A percentile compares a stretch with the other conserved stretches of the same genome.
These are phyloP conservation scores for Albophoma yamanashiensis DNA, from an alignment of 2,329 filamentous ascomycete species.

Conservation along the genomic window DNA sequence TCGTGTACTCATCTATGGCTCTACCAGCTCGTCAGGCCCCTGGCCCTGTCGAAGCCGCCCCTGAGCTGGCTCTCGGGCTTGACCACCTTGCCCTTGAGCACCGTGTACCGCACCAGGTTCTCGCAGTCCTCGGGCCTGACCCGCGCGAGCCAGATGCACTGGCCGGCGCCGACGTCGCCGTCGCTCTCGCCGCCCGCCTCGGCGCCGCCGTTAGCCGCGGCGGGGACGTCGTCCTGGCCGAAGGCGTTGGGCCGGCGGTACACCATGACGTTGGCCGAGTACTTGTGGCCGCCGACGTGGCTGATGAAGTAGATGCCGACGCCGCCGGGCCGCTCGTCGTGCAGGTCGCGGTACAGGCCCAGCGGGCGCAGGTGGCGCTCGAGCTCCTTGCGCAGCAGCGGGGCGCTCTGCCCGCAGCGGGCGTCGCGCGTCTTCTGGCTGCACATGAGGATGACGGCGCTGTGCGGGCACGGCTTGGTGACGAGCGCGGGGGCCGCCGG, in stretches of 20 bases:
- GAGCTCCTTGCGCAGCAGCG: constrained; percentile 77
- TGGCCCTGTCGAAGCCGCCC: constrained; percentile 80
- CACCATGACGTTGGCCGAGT: constrained; percentile 86
- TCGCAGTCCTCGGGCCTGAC: constrained; percentile 84
- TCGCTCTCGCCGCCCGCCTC: constrained; percentile 2
- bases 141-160: constrained; percentile 88
- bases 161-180: constrained; percentile 51
- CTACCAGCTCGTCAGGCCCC: constrained; percentile 79
- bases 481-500: constrained; percentile 20
- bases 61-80: constrained; percentile 79
- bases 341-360: constrained; percentile 74
- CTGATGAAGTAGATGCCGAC: constrained; percentile 95
- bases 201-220: constrained; percentile 11
- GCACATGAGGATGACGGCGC: constrained; percentile 82
- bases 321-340: constrained; percentile 82
- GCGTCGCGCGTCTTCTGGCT: constrained; percentile 91
- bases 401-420: constrained; percentile 87
- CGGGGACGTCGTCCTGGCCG: constrained; percentile 32
- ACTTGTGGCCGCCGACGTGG: constrained; percentile 95
- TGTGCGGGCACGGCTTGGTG: constrained; percentile 58
- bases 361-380: constrained; percentile 79
- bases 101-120: constrained; percentile 79
- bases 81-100: constrained; percentile 87
- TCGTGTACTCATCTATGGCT: neutral
- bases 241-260: constrained; percentile 60